Conservation (phyloP, 2,329 filamentous ascomycete species). For the Sporothrix dimorphospora region DNA sequence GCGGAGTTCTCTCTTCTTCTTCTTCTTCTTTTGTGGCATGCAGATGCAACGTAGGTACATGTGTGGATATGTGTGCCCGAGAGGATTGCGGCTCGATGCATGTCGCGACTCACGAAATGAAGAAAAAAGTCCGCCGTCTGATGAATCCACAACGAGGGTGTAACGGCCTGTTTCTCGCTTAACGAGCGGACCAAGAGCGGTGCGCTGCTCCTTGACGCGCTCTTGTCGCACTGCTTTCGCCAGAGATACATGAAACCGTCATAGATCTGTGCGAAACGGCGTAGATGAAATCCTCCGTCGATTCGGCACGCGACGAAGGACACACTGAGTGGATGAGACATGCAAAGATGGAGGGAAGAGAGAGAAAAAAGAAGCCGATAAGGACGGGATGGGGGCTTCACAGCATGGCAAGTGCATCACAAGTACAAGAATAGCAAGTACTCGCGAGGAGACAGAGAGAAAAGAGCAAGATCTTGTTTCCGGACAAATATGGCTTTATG, state of each 20-base stretch:
- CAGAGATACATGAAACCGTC: background rate
- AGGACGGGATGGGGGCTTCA: background rate
- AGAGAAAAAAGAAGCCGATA: background rate
- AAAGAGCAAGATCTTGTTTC: conserved; percentile 22
- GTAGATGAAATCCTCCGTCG: background rate
- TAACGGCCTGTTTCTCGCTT: conserved; percentile 13
- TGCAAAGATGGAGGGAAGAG: too few species aligned
- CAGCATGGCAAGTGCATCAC: background rate
- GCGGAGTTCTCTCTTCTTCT: background rate
- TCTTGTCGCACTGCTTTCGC: background rate
- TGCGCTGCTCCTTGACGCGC: background rate
- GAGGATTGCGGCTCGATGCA: conserved; percentile 4
- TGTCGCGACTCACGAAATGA: background rate
- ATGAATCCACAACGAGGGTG: background rate
- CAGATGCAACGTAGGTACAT: background rate
- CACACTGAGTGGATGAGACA: background rate
- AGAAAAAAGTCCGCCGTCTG: background rate
- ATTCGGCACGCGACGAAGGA: background rate
- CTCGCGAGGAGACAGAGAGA: background rate
- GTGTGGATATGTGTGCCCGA: background rate
- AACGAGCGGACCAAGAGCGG: background rate
- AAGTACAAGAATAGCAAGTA: background rate
- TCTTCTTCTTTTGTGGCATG: background rate
- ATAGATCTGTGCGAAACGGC: background rate
- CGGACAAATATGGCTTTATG: background rate